These are phyloP conservation scores for Cytospora schulzeri DNA, from an alignment of 2,329 filamentous ascomycete species.

Conservation along the genomic window DNA sequence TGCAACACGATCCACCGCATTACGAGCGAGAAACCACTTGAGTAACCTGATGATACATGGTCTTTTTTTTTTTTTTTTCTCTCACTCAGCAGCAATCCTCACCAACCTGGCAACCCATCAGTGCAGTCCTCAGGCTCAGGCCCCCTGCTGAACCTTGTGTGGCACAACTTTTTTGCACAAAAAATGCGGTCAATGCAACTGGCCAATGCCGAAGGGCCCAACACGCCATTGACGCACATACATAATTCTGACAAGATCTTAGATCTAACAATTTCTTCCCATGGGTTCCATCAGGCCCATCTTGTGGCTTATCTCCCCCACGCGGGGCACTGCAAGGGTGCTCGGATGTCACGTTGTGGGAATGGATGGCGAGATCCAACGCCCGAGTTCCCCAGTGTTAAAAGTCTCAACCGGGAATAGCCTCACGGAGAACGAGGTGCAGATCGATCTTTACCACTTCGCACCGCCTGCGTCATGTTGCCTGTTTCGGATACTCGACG, in stretches of 20 bases:
- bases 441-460: conserved; percentile 9
- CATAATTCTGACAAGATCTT: conserved; percentile 29
- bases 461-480: conserved; percentile 15
- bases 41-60: conserved; percentile 21
- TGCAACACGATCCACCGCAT: conserved; percentile 21
- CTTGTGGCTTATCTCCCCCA: conserved; percentile 24
- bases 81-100: too few species aligned
- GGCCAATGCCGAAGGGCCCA: conserved; percentile 6
- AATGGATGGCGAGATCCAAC: not conserved
- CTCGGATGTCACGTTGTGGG: not conserved
- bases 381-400: not conserved
- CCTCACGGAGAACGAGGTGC: not conserved
- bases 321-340: conserved; percentile 21
- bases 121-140: too few species aligned
- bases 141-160: too few species aligned
- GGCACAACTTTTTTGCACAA: conserved; percentile 3
- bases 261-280: conserved; percentile 23
- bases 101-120: too few species aligned
- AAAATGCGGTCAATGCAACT: not conserved
- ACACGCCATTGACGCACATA: conserved; percentile 6
- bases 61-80: too few species aligned
- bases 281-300: not conserved
- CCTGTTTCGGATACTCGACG: not conserved
- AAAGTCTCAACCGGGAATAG: not conserved
- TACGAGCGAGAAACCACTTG: conserved; percentile 22